phyloP scores from a whole-genome alignment of 1,284 basidiomycete genomes.

The Cryptococcus wingfieldii region DNA sequence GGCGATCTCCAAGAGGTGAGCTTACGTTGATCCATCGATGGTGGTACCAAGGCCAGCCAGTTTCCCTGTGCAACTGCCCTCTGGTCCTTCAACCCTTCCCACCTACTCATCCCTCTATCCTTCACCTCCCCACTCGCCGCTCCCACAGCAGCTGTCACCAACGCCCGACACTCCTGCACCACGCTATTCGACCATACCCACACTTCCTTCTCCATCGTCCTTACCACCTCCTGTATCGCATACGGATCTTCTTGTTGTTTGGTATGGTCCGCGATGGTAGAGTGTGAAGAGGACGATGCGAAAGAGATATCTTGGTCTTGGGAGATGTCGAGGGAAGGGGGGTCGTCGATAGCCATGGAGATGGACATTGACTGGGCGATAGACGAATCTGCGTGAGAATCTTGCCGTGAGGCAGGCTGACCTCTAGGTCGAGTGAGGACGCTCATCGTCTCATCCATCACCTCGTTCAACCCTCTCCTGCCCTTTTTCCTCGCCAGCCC shows the following conservation, averaged over 20 bases:
- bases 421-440: no score
- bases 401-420: neutral
- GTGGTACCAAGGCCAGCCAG: conserved; percentile 4
- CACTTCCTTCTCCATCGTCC: conserved; percentile 20
- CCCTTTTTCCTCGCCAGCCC: neutral
- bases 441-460: neutral
- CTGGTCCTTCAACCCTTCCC: conserved; percentile 1
- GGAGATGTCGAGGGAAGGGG: no score
- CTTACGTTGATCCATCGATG: conserved; percentile 3
- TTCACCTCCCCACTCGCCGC: neutral
- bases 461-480: neutral
- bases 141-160: conserved; percentile 12
- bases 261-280: conserved; percentile 14
- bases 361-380: conserved; percentile 5
- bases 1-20: neutral
- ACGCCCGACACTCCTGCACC: conserved; percentile 4
- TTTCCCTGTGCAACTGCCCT: neutral
- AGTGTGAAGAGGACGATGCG: conserved; percentile 2
- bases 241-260: neutral
- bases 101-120: neutral
- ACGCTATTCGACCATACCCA: conserved; percentile 28
- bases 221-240: neutral
- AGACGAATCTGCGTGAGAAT: neutral
- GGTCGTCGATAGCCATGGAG: conserved; percentile 6
- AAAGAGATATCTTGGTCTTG: neutral